phyloP scores from a whole-genome alignment of 2,329 filamentous ascomycete species.

The Penicillium rolfsii region DNA sequence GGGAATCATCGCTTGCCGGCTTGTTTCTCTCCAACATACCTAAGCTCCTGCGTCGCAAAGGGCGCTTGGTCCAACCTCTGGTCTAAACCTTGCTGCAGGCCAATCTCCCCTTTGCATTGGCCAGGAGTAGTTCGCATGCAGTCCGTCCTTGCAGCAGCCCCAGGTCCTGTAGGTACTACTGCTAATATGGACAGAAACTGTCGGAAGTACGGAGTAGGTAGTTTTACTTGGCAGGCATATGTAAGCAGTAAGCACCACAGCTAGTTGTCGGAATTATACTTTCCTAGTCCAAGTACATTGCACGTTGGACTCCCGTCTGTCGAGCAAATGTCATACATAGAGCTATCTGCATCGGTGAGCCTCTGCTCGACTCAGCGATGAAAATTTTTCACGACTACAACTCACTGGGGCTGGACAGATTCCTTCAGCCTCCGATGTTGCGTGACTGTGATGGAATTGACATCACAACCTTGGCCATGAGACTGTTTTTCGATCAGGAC shows the following conservation, averaged over 20 bases:
- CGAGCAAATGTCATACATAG: neutral
- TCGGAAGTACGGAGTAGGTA: too few relatives aligned
- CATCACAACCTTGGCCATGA: neutral
- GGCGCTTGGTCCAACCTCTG: conserved; percentile 26
- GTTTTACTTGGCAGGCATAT: neutral
- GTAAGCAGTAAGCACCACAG: neutral
- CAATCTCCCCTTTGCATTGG: conserved; percentile 18
- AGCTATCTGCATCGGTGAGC: neutral
- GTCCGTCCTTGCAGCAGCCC: conserved; percentile 23
- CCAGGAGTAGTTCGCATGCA: conserved; percentile 31
- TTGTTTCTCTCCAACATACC: neutral
- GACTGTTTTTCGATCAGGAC: neutral
- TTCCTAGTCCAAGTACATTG: neutral
- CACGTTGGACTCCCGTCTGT: neutral
- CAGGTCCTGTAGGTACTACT: neutral
- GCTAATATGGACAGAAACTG: neutral
- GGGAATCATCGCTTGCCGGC: neutral
- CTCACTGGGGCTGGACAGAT: neutral
- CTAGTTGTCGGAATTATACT: neutral
- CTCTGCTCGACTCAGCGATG: neutral
- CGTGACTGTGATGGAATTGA: neutral
- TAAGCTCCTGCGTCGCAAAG: neutral
- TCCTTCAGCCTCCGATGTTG: neutral
- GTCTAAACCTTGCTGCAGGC: conserved; percentile 22
- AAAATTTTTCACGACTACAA: neutral